A percentile compares a stretch with the other conserved stretches of the same genome.
phyloP scores from a whole-genome alignment of 345 rosid genomes.

The Garcia nutans region DNA sequence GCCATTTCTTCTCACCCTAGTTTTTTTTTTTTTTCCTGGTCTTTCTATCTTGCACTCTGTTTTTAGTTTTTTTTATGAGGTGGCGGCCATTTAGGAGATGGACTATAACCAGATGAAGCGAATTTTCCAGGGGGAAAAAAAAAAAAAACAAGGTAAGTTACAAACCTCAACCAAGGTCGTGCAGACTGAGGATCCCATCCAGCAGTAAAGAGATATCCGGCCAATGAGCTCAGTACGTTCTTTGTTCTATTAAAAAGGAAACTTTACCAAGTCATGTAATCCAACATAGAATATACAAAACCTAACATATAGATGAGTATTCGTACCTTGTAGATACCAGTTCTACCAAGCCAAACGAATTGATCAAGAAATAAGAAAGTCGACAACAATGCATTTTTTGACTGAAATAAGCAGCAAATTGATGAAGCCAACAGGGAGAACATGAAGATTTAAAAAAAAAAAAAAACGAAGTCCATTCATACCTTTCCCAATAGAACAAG shows the following conservation, averaged over 20 bases:
- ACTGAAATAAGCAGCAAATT: constrained; percentile 48
- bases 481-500: constrained; percentile 92
- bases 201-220: constrained; percentile 78
- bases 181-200: constrained; percentile 91
- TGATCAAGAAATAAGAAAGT: constrained; percentile 96
- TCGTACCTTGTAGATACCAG: constrained; percentile 87
- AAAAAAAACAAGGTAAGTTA: constrained; percentile 10
- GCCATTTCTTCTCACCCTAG: not conserved
- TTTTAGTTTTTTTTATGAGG: not conserved
- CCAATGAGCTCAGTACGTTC: constrained; percentile 74
- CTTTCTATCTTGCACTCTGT: not conserved
- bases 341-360: constrained; percentile 92
- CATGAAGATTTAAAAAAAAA: not conserved
- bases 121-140: not conserved
- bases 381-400: constrained; percentile 81
- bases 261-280: not conserved
- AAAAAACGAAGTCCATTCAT: not conserved
- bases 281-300: constrained; percentile 11
- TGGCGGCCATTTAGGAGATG: not conserved
- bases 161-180: constrained; percentile 81
- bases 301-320: not conserved
- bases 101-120: not conserved
- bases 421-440: constrained; percentile 11
- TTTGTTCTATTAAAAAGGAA: constrained; percentile 57
- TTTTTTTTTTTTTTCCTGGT: too few species aligned